These are phyloP conservation scores for Candida sphagnicola DNA, from an alignment of 805 yeast genomes.

Conservation along the genomic window DNA sequence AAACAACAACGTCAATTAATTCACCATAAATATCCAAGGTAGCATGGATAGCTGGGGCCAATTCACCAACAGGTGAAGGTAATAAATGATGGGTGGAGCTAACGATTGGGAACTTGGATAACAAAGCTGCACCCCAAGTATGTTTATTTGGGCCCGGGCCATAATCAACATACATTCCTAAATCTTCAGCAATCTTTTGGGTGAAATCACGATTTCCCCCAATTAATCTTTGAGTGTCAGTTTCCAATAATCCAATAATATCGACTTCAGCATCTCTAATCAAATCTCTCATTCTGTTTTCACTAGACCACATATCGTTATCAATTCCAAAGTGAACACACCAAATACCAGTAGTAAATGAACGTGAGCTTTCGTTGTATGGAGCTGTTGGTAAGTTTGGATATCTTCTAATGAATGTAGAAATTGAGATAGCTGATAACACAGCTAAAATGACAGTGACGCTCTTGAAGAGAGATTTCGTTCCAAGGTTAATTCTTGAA, in stretches of 20 bases:
- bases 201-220: slow-evolving; percentile 96
- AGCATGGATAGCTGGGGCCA: slow-evolving; percentile 98
- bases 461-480: slow-evolving; percentile 14
- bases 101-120: slow-evolving; percentile 91
- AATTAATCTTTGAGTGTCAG: slow-evolving; percentile 88
- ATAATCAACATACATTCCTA: slow-evolving; percentile 91
- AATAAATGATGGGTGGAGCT: slow-evolving; percentile 86
- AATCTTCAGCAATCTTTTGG: slow-evolving; percentile 84
- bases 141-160: slow-evolving; percentile 98
- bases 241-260: slow-evolving; percentile 84
- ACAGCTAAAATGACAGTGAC: slow-evolving; percentile 34
- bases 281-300: slow-evolving; percentile 81
- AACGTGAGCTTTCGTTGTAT: slow-evolving; percentile 45
- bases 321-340: slow-evolving; percentile 96
- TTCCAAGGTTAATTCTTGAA: slow-evolving; percentile 15
- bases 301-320: slow-evolving; percentile 97
- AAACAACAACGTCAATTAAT: slow-evolving; percentile 85
- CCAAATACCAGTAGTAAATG: slow-evolving; percentile 96
- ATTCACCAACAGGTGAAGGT: slow-evolving; percentile 96
- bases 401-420: slow-evolving; percentile 52
- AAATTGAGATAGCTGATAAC: slow-evolving; percentile 49
- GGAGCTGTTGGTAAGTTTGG: slow-evolving; percentile 64
- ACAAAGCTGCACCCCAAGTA: slow-evolving; percentile 94
- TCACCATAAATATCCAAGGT: slow-evolving; percentile 89
- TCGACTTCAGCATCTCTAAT: slow-evolving; percentile 85